These are phyloP conservation scores for Emergomyces africanus DNA, from an alignment of 2,329 filamentous ascomycete genomes.

Conservation along the genomic window DNA sequence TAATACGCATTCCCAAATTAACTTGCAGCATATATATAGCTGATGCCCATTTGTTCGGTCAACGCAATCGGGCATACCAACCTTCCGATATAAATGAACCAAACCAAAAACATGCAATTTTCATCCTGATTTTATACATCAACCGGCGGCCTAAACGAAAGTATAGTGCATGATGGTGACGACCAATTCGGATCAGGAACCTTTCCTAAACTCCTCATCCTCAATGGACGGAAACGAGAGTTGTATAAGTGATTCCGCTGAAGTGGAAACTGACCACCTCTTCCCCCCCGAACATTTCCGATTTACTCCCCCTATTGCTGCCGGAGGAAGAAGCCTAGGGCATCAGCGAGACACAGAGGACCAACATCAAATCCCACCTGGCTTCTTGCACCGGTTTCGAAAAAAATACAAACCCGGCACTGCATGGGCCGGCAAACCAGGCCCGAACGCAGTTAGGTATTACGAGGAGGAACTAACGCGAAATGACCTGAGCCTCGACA, in stretches of 20 bases:
- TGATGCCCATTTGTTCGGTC: background rate
- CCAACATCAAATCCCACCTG: background rate
- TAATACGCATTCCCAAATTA: background rate
- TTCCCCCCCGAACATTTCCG: background rate
- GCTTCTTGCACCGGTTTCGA: background rate
- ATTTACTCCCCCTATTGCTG: background rate
- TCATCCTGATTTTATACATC: background rate
- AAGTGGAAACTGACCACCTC: background rate
- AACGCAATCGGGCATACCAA: background rate
- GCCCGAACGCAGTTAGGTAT: background rate
- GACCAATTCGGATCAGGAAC: background rate
- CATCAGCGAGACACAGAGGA: background rate
- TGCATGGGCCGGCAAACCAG: background rate
- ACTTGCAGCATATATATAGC: background rate
- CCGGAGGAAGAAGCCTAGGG: background rate
- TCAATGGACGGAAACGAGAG: background rate
- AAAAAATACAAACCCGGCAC: background rate
- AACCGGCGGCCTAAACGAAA: no score
- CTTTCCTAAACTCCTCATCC: background rate
- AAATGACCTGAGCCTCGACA: conserved; percentile 1
- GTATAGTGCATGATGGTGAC: background rate
- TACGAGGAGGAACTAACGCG: conserved; percentile 2
- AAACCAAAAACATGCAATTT: background rate
- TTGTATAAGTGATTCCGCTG: background rate
- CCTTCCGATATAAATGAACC: background rate